Percentiles rank a stretch among this genome's conserved stretches.
phyloP scores from a whole-genome alignment of 345 rosid genomes.

The Clarkia xantiana region DNA sequence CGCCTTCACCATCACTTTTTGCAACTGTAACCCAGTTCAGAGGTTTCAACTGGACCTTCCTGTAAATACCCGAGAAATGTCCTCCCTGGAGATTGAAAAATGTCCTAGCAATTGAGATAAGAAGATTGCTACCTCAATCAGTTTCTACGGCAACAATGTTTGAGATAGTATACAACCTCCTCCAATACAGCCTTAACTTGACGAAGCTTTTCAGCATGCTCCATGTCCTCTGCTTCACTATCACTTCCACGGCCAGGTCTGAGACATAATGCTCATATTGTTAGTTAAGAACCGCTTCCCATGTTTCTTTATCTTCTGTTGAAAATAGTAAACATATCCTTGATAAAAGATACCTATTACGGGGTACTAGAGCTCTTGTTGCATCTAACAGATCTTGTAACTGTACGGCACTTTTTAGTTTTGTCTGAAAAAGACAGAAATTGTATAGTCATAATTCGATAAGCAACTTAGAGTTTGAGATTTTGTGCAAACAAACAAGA shows the following conservation, averaged over 20 bases:
- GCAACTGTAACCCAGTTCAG: slow-evolving; percentile 73
- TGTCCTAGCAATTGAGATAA: neutral
- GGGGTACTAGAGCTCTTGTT: slow-evolving; percentile 86
- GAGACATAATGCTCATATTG: neutral
- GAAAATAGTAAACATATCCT: neutral
- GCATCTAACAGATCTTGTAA: slow-evolving; percentile 99
- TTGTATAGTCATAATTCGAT: neutral
- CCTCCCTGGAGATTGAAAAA: slow-evolving; percentile 57
- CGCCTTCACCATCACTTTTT: slow-evolving; percentile 71
- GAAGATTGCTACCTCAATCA: neutral
- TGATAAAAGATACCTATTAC: slow-evolving; percentile 46
- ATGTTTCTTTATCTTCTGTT: neutral
- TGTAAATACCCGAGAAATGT: slow-evolving; percentile 95
- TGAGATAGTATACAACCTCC: slow-evolving; percentile 41
- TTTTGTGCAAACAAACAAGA: slow-evolving; percentile 1
- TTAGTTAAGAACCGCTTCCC: neutral
- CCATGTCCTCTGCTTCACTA: slow-evolving; percentile 95
- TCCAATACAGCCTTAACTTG: slow-evolving; percentile 99
- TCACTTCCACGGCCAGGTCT: slow-evolving; percentile 94
- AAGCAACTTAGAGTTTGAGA: neutral
- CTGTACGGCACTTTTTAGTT: slow-evolving; percentile 92
- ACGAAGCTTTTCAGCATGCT: slow-evolving; percentile 98
- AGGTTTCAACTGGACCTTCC: slow-evolving; percentile 98
- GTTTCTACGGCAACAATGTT: neutral
- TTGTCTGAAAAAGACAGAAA: slow-evolving; percentile 46